These are phyloP conservation scores for Candolleomyces efflorescens DNA, from an alignment of 768 basidiomycete species.

Conservation along the genomic window DNA sequence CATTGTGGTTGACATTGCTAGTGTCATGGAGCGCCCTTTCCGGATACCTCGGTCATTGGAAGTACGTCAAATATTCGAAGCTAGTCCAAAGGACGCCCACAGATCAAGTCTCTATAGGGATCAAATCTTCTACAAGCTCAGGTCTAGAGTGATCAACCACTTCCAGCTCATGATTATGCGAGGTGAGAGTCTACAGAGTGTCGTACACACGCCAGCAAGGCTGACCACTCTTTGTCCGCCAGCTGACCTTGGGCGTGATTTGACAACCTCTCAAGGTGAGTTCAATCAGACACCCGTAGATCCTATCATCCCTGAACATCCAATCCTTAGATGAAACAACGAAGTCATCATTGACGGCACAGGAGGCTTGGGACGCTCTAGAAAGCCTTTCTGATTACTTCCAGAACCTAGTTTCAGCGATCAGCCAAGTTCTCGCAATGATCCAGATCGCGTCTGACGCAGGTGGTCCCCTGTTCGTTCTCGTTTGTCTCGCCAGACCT, in stretches of 20 bases:
- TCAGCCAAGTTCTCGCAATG: slow-evolving; percentile 7
- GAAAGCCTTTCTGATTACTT: not conserved
- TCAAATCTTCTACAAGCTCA: not conserved
- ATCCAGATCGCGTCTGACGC: slow-evolving; percentile 1
- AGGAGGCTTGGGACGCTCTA: slow-evolving; percentile 1
- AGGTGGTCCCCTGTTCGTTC: slow-evolving; percentile 4
- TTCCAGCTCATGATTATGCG: not conserved
- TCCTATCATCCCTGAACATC: not conserved
- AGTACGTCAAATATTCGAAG: not conserved
- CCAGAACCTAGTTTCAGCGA: not conserved
- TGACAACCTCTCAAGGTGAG: not conserved
- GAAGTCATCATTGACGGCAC: not conserved
- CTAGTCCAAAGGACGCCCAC: not conserved
- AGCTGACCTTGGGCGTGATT: not conserved
- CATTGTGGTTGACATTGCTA: not conserved
- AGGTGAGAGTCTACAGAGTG: not conserved
- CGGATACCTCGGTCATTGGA: not conserved
- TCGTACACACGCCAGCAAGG: not conserved
- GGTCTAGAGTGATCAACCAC: not conserved
- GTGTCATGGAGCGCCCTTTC: not conserved
- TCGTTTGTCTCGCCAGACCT: slow-evolving; percentile 3
- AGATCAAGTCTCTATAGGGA: not conserved
- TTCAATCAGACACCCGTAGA: not conserved
- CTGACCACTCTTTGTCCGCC: not conserved
- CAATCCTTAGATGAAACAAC: not conserved